These are phyloP conservation scores for Colletotrichum salicis DNA, from an alignment of 2,329 filamentous ascomycete species.

Conservation along the genomic window DNA sequence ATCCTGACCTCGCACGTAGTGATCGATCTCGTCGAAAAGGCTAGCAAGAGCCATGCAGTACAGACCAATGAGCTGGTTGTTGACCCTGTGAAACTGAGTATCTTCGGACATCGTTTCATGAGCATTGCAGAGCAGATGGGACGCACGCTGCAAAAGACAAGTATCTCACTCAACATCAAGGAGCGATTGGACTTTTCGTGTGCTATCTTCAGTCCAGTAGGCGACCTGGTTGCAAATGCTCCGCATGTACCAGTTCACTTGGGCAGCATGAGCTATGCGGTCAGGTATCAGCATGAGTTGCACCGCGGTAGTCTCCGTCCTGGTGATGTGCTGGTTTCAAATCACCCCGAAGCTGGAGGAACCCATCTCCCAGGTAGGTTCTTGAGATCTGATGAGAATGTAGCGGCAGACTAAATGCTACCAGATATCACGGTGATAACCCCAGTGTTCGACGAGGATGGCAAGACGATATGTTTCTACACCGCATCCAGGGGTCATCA, in stretches of 20 bases:
- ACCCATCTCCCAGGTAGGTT: conserved; percentile 74
- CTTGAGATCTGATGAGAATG: too few relatives aligned
- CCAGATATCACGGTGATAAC: conserved; percentile 79
- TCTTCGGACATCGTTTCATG: background rate
- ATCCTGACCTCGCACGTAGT: too few relatives aligned
- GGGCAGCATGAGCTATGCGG: conserved; percentile 84
- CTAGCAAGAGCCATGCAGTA: too few relatives aligned
- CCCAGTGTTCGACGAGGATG: conserved; percentile 71
- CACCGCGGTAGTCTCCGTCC: conserved; percentile 81
- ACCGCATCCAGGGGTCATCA: conserved; percentile 83
- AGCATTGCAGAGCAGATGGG: conserved; percentile 55
- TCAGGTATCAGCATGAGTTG: conserved; percentile 79
- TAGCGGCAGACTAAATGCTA: too few relatives aligned
- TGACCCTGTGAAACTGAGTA: background rate
- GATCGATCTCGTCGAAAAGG: too few relatives aligned
- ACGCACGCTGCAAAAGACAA: conserved; percentile 69
- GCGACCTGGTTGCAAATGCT: conserved; percentile 80
- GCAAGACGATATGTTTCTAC: conserved; percentile 80
- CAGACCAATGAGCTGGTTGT: background rate
- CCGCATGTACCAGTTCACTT: conserved; percentile 84
- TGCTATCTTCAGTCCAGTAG: conserved; percentile 79
- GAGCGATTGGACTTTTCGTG: conserved; percentile 74
- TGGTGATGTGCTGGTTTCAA: conserved; percentile 84
- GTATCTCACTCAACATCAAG: background rate
- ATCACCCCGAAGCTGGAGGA: conserved; percentile 84